Evolutionary conservation across 2,329 filamentous ascomycete species (phyloP).

Genomic region (Pyrenophora teres): DNA sequence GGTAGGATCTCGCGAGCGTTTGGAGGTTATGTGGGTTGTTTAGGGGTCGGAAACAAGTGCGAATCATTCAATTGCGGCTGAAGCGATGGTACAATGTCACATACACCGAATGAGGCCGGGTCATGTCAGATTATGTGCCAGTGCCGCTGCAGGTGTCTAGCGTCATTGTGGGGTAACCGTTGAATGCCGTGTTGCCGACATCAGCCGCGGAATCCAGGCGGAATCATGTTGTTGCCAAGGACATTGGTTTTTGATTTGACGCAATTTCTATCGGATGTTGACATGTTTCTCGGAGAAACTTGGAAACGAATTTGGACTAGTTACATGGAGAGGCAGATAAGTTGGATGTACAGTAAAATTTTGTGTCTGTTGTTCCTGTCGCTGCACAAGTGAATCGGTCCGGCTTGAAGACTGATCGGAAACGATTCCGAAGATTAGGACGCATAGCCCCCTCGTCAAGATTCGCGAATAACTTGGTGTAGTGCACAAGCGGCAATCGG

Average conservation of each 20-base stretch:
- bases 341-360: too few relatives aligned
- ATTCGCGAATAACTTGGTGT: too few relatives aligned
- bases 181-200: not conserved
- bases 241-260: not conserved
- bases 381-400: too few relatives aligned
- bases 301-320: too few relatives aligned
- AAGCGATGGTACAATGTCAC: not conserved
- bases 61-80: slow-evolving; percentile 9
- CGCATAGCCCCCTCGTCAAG: too few relatives aligned
- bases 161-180: slow-evolving; percentile 24
- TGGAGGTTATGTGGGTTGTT: slow-evolving; percentile 1
- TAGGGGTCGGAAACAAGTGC: not conserved
- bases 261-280: not conserved
- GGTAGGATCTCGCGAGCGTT: not conserved
- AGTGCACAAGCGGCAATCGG: too few relatives aligned
- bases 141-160: slow-evolving; percentile 4
- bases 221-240: not conserved
- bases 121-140: slow-evolving; percentile 1
- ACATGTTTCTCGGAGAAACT: too few relatives aligned
- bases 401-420: too few relatives aligned
- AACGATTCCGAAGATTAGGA: too few relatives aligned
- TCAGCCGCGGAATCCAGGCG: slow-evolving; percentile 3
- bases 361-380: too few relatives aligned
- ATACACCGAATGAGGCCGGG: not conserved
- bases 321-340: too few relatives aligned